Conservation (phyloP, 345 rosid species). For the Eucalyptus paniculata region DNA sequence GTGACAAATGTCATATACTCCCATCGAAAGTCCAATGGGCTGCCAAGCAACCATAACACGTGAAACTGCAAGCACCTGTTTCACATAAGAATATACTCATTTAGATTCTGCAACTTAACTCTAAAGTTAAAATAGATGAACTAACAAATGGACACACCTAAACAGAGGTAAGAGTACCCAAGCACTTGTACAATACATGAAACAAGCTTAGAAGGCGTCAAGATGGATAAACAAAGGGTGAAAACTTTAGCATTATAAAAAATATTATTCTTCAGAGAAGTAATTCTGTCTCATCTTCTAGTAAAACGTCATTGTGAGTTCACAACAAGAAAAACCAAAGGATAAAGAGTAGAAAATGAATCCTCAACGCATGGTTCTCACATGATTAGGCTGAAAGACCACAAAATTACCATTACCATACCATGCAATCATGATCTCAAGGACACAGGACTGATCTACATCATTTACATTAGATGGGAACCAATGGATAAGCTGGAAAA, state of each 20-base stretch:
- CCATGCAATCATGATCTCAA: background rate
- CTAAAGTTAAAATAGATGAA: background rate
- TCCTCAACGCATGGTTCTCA: background rate
- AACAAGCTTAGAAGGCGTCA: background rate
- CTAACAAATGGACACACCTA: background rate
- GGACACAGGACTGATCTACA: background rate
- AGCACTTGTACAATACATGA: background rate
- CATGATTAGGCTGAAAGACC: background rate
- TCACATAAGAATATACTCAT: background rate
- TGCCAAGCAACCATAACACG: slow-evolving; percentile 98
- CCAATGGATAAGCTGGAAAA: background rate
- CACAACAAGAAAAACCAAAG: background rate
- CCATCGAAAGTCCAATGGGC: slow-evolving; percentile 92
- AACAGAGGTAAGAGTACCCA: background rate
- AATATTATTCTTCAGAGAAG: background rate
- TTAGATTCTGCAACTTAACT: background rate
- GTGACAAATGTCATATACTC: slow-evolving; percentile 91
- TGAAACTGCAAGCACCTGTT: slow-evolving; percentile 84
- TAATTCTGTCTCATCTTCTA: background rate
- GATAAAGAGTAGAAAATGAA: background rate
- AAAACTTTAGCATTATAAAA: background rate
- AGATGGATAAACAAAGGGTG: background rate
- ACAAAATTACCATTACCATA: background rate
- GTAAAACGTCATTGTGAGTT: background rate
- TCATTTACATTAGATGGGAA: background rate